A percentile compares a stretch with the other conserved stretches of the same genome.
Conservation (phyloP, 306 rosid genomes). For the Sindora glabra region DNA sequence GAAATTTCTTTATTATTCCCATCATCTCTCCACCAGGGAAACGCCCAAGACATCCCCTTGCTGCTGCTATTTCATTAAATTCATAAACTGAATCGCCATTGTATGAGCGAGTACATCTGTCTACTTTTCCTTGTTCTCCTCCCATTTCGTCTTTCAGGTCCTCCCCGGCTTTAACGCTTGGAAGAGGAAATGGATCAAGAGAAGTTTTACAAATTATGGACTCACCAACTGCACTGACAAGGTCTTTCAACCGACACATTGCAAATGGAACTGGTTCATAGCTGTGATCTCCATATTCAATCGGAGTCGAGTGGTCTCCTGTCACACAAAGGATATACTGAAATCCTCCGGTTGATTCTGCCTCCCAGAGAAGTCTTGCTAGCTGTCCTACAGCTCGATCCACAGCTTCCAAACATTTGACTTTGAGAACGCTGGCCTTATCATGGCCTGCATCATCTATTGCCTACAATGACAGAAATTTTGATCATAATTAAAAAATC, state of each 20-base stretch:
- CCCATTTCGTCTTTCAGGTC: slow-evolving; percentile 27
- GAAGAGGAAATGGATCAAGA: slow-evolving; percentile 79
- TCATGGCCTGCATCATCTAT: slow-evolving; percentile 98
- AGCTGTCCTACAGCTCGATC: slow-evolving; percentile 81
- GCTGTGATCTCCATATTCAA: slow-evolving; percentile 98
- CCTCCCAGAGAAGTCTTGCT: slow-evolving; percentile 84
- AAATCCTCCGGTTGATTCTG: slow-evolving; percentile 54
- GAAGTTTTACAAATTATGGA: slow-evolving; percentile 33
- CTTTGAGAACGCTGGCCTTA: slow-evolving; percentile 75
- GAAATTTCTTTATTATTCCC: slow-evolving; percentile 71
- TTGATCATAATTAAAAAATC: not conserved
- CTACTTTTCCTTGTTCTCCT: slow-evolving; percentile 25
- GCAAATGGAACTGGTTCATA: slow-evolving; percentile 88
- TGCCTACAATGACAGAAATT: slow-evolving; percentile 52
- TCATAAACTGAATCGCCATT: slow-evolving; percentile 70
- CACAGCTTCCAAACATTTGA: slow-evolving; percentile 79
- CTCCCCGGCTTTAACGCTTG: slow-evolving; percentile 45
- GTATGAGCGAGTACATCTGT: slow-evolving; percentile 23
- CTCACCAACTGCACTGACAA: slow-evolving; percentile 59
- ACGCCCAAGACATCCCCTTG: slow-evolving; percentile 89
- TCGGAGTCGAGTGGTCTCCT: slow-evolving; percentile 94
- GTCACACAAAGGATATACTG: slow-evolving; percentile 72
- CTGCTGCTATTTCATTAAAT: slow-evolving; percentile 63
- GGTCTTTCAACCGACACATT: slow-evolving; percentile 65
- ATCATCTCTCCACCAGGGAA: slow-evolving; percentile 95